A percentile compares a stretch with the other conserved stretches of the same genome.
Evolutionary conservation across 352 stramenopile genomes (phyloP).

Genomic region (Globisporangium acanthophoron): DNA sequence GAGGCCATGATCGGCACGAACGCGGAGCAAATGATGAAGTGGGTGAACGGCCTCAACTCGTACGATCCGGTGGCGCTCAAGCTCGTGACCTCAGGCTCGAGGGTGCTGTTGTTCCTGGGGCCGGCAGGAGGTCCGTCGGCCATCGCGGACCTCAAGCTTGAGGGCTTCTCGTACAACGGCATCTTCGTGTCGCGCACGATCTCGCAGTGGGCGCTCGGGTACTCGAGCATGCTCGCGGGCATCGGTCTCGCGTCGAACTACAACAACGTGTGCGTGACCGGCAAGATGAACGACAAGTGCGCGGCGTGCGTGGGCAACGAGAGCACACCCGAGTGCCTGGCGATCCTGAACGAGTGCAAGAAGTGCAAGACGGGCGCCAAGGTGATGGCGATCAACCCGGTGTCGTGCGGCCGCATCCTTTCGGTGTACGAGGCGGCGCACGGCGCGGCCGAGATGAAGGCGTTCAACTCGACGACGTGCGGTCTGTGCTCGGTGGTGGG

Average conservation of each 20-base stretch:
- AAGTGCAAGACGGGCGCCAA: conserved; percentile 28
- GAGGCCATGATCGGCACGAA: conserved; percentile 5
- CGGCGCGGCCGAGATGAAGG: conserved; percentile 25
- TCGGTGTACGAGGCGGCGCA: conserved; percentile 34
- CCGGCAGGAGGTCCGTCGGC: not conserved
- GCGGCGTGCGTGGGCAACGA: conserved; percentile 26
- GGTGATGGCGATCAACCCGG: conserved; percentile 37
- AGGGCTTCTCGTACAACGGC: conserved; percentile 19
- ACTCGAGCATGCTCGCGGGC: conserved; percentile 20
- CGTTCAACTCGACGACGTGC: conserved; percentile 32
- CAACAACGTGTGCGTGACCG: conserved; percentile 7
- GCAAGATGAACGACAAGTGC: conserved; percentile 34
- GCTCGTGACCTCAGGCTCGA: not conserved
- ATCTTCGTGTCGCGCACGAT: conserved; percentile 18
- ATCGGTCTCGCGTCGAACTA: conserved; percentile 18
- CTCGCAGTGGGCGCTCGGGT: conserved; percentile 20
- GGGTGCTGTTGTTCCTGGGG: conserved; percentile 10
- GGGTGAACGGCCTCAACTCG: conserved; percentile 19
- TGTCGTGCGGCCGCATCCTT: conserved; percentile 35
- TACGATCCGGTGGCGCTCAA: conserved; percentile 12
- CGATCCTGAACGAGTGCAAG: conserved; percentile 40
- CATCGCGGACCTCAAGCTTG: conserved; percentile 6
- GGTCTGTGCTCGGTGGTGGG: conserved; percentile 23
- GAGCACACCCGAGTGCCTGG: conserved; percentile 23
- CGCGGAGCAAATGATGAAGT: conserved; percentile 17